phyloP scores from a whole-genome alignment of 208 protist genomes.

The Crithidia sp. region DNA sequence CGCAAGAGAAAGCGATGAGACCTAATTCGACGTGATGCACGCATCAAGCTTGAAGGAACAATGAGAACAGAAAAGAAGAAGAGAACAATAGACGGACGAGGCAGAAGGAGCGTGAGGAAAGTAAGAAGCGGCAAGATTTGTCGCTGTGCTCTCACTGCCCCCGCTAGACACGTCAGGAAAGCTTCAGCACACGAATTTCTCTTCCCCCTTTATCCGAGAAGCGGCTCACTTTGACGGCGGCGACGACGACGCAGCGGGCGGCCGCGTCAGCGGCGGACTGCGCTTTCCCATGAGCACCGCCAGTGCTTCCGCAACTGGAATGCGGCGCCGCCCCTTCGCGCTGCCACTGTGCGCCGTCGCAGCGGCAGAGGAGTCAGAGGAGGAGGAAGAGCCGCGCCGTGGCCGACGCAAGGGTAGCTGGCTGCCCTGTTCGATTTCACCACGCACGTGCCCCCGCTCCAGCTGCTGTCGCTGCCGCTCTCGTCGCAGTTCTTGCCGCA shows the following conservation, averaged over 20 bases:
- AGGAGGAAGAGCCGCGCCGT: not conserved
- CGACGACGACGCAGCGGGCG: constrained; percentile 9
- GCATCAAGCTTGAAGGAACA: too few species aligned
- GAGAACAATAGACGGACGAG: not conserved
- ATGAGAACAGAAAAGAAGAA: not conserved
- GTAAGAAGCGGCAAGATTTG: not conserved
- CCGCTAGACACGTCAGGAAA: not conserved
- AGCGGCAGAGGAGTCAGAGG: constrained; percentile 14
- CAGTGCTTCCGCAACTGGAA: constrained; percentile 57
- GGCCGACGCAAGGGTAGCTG: not conserved
- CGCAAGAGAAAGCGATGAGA: too few species aligned
- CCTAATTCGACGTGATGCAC: too few species aligned
- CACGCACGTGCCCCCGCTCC: constrained; percentile 8
- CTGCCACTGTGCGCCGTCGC: not conserved
- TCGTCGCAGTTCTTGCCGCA: constrained; percentile 32
- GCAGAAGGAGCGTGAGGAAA: constrained; percentile 2
- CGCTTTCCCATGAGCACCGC: constrained; percentile 52
- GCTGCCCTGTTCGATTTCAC: constrained; percentile 2
- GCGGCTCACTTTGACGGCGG: not conserved
- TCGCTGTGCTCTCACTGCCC: too few species aligned
- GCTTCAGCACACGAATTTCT: not conserved
- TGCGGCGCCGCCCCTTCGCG: constrained; percentile 20
- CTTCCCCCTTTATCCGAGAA: not conserved
- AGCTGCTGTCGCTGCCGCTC: constrained; percentile 36
- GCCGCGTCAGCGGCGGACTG: constrained; percentile 6